Evolutionary conservation across 2,329 filamentous ascomycete genomes (phyloP).

Genomic region (Proliferodiscus dingleyae): DNA sequence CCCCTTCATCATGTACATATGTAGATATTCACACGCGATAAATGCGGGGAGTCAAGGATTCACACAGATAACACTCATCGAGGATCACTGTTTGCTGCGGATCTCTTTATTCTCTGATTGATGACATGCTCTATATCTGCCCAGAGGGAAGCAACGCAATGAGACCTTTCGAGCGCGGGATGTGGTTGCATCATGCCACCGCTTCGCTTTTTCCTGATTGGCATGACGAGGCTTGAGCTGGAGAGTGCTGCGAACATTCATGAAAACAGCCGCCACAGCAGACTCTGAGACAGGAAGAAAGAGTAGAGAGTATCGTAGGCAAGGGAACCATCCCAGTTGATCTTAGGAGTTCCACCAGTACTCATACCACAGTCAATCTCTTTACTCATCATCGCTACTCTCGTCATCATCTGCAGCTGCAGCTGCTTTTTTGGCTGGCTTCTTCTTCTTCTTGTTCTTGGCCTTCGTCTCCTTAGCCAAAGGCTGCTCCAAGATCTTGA

Average conservation of each 20-base stretch:
- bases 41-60: no score
- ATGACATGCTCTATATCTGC: constrained; percentile 19
- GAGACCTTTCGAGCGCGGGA: neutral
- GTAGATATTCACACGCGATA: neutral
- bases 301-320: neutral
- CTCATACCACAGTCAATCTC: constrained; percentile 14
- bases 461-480: constrained; percentile 82
- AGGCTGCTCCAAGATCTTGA: constrained; percentile 90
- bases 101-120: constrained; percentile 20
- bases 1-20: neutral
- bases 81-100: constrained; percentile 15
- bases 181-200: neutral
- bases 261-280: constrained; percentile 21
- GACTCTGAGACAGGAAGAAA: constrained; percentile 7
- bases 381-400: constrained; percentile 36
- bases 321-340: neutral
- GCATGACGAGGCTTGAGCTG: constrained; percentile 17
- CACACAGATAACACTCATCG: no score
- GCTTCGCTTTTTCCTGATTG: constrained; percentile 5
- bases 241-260: constrained; percentile 19
- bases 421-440: constrained; percentile 44
- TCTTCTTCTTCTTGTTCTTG: constrained; percentile 77
- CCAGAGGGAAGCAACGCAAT: neutral
- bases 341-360: neutral
- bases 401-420: constrained; percentile 31